Base-by-base conservation (phyloP, 1,284 basidiomycete genomes). In the Leccinum pachyderme region DNA sequence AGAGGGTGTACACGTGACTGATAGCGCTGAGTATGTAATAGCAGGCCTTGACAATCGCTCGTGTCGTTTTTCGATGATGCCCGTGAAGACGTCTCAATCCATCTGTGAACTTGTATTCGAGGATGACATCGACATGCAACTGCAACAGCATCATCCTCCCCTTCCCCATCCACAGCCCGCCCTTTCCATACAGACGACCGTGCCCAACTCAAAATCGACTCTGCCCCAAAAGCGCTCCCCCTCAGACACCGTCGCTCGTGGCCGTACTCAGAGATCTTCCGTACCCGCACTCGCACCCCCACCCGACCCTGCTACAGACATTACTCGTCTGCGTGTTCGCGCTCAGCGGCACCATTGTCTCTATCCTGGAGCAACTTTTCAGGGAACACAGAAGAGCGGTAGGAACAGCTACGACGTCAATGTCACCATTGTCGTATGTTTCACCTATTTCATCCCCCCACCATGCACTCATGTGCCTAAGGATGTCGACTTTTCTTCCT, bases 341-440 rank as follows among this genome's bases (percentile, higher is more conserved):
- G 82, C 85, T n/a, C 81, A 84, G 61, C 81, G 81, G 3, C 85
- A 90, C 68, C 87, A 91, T 56, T 92, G 89, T 67, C 77, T 95
- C 6, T 90, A 91, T 71, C 86, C 91, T 45, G 91, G 91, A 2
- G 84, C 87, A 28, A 77, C 80, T 18, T 93, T 93, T 69, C 78
- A 81, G 59, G 91, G 91, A 4, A 90, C 87, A 1, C 91, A 93
- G 73, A 90, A 90, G 71, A 89, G 86, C 59, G 92, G 91, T 4
- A 80, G 89, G 60, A 91, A 87, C 67, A 87, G 85, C 62, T 93
- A 94, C 75, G 89, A 93, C 59, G 91, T 94, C 39, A 84, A 83
- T 62, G 89, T 94, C 54, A 86, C 83, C 53, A 86, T 94, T 52
- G 81, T 91, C 66, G 89, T 90, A 72, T 67, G 87, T 83, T 41